A percentile compares a stretch with the other conserved stretches of the same genome.
Conservation (phyloP, 495 filamentous ascomycete species). For the Chaetomium cochliodes region DNA sequence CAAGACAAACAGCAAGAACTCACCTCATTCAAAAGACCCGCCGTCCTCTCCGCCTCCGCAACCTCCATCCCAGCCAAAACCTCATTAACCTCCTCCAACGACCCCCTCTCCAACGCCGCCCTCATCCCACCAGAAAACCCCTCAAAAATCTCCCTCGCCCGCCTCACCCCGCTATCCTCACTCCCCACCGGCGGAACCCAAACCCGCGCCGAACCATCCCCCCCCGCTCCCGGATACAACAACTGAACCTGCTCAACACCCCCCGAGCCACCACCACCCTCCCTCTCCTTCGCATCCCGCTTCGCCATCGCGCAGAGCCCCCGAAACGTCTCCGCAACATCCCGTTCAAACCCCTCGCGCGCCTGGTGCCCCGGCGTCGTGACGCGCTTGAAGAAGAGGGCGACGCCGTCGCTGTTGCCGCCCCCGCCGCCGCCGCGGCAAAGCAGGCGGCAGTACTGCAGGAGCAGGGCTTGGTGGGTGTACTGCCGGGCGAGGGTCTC, state of each 20-base stretch:
- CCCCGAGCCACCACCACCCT: too few relatives aligned
- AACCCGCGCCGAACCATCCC: constrained; percentile 75
- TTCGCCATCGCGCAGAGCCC: constrained; percentile 65
- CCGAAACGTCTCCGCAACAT: constrained; percentile 80
- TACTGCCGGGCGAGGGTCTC: constrained; percentile 75
- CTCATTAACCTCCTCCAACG: constrained; percentile 89
- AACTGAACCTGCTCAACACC: constrained; percentile 93
- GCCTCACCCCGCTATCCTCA: constrained; percentile 64
- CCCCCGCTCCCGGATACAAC: constrained; percentile 68
- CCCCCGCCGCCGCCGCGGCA: too few relatives aligned
- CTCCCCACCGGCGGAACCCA: constrained; percentile 65
- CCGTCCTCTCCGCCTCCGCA: constrained; percentile 84
- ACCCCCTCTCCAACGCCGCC: constrained; percentile 78
- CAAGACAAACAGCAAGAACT: constrained; percentile 22
- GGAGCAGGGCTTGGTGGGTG: constrained; percentile 85
- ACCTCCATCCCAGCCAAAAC: constrained; percentile 86
- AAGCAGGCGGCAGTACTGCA: constrained; percentile 93
- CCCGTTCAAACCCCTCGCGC: constrained; percentile 82
- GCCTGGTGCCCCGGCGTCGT: constrained; percentile 90
- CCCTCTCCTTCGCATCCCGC: constrained; percentile 53
- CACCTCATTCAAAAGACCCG: constrained; percentile 75
- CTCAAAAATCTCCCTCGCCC: constrained; percentile 75
- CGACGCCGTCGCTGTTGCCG: constrained; percentile 84
- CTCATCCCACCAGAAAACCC: constrained; percentile 75
- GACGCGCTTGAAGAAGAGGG: constrained; percentile 95